These are phyloP conservation scores for Xylaria intraflava DNA, from an alignment of 495 filamentous ascomycete species.

Conservation along the genomic window DNA sequence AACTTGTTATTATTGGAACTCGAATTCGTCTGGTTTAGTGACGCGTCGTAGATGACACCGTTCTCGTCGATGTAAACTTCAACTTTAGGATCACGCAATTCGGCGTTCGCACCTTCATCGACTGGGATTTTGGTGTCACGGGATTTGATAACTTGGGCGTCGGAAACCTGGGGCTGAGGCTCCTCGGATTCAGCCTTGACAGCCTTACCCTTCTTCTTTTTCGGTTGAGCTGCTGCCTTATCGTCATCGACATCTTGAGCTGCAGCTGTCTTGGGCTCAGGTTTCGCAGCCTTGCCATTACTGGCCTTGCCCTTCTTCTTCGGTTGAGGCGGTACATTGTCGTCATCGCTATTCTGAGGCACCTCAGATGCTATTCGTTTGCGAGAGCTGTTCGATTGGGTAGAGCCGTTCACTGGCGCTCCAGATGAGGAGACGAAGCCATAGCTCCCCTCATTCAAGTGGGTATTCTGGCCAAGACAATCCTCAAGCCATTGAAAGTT, in stretches of 20 bases:
- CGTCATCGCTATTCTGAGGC: conserved; percentile 17
- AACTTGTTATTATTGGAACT: conserved; percentile 66
- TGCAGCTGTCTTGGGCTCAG: conserved; percentile 15
- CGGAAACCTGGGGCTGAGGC: conserved; percentile 25
- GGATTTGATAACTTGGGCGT: conserved; percentile 39
- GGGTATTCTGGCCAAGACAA: conserved; percentile 37
- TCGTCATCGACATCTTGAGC: conserved; percentile 37
- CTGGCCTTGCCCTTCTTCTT: conserved; percentile 24
- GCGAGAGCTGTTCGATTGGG: conserved; percentile 17
- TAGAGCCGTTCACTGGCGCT: conserved; percentile 15
- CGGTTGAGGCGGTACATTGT: conserved; percentile 21
- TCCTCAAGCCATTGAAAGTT: conserved; percentile 56
- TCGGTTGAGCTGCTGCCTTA: conserved; percentile 7
- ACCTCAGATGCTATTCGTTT: conserved; percentile 18
- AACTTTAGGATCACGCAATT: conserved; percentile 24
- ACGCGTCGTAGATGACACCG: conserved; percentile 59
- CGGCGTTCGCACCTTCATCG: conserved; percentile 36
- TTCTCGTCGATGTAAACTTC: conserved; percentile 58
- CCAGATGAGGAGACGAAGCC: conserved; percentile 14
- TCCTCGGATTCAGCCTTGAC: conserved; percentile 12
- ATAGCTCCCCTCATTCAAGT: conserved; percentile 37
- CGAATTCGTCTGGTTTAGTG: conserved; percentile 55
- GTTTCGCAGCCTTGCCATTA: not conserved
- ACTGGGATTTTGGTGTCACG: conserved; percentile 41
- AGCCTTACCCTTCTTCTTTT: conserved; percentile 29